Conservation (phyloP, 495 filamentous ascomycete species). For the Podospora sp. region DNA sequence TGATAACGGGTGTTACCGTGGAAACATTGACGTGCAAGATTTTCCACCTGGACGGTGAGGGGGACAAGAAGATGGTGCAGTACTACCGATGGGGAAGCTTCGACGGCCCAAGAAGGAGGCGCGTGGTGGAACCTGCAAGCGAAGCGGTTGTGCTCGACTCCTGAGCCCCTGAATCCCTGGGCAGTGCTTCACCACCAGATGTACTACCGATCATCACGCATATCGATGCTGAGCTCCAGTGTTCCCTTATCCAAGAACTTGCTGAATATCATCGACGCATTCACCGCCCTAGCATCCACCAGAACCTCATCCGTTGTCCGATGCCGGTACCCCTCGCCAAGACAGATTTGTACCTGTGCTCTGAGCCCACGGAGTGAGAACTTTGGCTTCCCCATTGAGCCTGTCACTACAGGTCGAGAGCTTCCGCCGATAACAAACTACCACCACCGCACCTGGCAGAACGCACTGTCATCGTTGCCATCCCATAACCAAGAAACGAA, state of each 20-base stretch:
- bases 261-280: background rate
- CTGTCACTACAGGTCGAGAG: background rate
- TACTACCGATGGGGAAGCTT: no score
- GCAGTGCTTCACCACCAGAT: no score
- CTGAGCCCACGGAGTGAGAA: background rate
- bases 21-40: no score
- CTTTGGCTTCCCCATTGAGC: background rate
- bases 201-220: background rate
- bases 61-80: no score
- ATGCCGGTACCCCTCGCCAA: background rate
- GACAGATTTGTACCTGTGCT: background rate
- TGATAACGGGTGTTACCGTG: no score
- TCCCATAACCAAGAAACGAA: background rate
- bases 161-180: no score
- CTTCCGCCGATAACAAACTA: background rate
- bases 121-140: no score
- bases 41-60: no score
- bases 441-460: background rate
- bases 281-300: background rate
- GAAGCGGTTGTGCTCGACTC: no score
- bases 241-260: background rate
- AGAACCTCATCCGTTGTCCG: background rate
- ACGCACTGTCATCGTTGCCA: background rate
- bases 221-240: background rate
- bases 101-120: no score